Evolutionary conservation across 768 basidiomycete species (phyloP).

Genomic region (Tricholoma furcatifolium): DNA sequence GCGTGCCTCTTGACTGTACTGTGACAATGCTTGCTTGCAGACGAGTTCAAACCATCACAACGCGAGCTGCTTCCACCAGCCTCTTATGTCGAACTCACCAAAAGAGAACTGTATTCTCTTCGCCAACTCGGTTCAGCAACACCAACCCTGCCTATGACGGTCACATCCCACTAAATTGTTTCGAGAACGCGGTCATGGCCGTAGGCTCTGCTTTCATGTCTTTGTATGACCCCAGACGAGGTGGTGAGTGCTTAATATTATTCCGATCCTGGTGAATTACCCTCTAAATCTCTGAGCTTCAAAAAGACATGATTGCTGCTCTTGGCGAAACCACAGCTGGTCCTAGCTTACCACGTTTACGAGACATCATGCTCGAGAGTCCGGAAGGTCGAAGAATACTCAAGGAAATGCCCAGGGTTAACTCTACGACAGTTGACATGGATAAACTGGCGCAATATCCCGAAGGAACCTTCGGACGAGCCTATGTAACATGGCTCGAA

Average conservation of each 20-base stretch:
- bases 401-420: constrained; percentile 80
- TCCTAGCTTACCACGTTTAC: constrained; percentile 68
- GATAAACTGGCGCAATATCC: constrained; percentile 60
- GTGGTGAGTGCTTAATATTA: constrained; percentile 54
- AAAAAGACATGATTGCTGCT: constrained; percentile 91
- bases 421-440: constrained; percentile 74
- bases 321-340: constrained; percentile 92
- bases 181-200: constrained; percentile 85
- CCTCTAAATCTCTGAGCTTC: not conserved
- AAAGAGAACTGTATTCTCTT: not conserved
- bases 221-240: constrained; percentile 76
- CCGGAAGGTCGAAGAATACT: constrained; percentile 84
- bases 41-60: not conserved
- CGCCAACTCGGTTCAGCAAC: constrained; percentile 16
- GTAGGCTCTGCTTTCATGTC: constrained; percentile 85
- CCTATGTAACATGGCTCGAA: constrained; percentile 89
- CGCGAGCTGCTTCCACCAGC: not conserved
- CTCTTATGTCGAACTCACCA: not conserved
- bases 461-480: constrained; percentile 80
- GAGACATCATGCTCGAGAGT: constrained; percentile 74
- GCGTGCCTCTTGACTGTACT: too few species aligned
- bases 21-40: constrained; percentile 7
- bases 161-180: constrained; percentile 76
- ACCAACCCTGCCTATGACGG: constrained; percentile 65
- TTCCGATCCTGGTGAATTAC: not conserved